A percentile compares a stretch with the other conserved stretches of the same genome.
These are phyloP conservation scores for Exophiala dermatitidis DNA, from an alignment of 2,329 filamentous ascomycete species.

Conservation along the genomic window DNA sequence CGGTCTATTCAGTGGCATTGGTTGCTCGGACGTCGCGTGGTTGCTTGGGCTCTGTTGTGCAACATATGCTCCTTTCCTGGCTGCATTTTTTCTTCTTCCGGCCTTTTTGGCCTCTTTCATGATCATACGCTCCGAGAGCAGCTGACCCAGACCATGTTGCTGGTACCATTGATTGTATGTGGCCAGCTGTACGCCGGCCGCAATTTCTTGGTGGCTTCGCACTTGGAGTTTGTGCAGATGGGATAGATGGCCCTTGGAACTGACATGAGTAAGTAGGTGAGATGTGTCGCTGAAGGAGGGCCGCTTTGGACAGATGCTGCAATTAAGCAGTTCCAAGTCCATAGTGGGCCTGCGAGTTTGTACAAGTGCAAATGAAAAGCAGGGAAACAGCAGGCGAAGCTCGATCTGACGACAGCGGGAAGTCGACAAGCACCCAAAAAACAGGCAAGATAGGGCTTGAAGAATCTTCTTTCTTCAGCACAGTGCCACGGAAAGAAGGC, in stretches of 20 bases:
- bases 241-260: constrained; percentile 85
- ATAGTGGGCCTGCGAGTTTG: constrained; percentile 27
- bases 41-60: constrained; percentile 1
- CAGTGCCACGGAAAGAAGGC: constrained; percentile 19
- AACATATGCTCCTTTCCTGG: constrained; percentile 7
- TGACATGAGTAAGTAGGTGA: constrained; percentile 83
- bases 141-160: constrained; percentile 59
- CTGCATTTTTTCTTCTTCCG: constrained; percentile 12
- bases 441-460: constrained; percentile 8
- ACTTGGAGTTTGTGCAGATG: constrained; percentile 76
- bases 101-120: constrained; percentile 65
- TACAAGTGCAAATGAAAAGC: constrained; percentile 23
- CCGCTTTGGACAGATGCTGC: constrained; percentile 72
- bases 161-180: constrained; percentile 74
- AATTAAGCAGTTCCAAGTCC: constrained; percentile 60
- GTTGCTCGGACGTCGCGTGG: constrained; percentile 4
- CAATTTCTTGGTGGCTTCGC: constrained; percentile 58
- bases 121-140: constrained; percentile 71
- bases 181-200: constrained; percentile 56
- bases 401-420: constrained; percentile 2
- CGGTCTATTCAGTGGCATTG: constrained; percentile 1
- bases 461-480: constrained; percentile 13
- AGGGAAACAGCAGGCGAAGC: constrained; percentile 15
- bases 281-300: constrained; percentile 84
- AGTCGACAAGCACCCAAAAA: constrained; percentile 4